phyloP scores from a whole-genome alignment of 148 eudicot genomes.

The Silene latifolia region DNA sequence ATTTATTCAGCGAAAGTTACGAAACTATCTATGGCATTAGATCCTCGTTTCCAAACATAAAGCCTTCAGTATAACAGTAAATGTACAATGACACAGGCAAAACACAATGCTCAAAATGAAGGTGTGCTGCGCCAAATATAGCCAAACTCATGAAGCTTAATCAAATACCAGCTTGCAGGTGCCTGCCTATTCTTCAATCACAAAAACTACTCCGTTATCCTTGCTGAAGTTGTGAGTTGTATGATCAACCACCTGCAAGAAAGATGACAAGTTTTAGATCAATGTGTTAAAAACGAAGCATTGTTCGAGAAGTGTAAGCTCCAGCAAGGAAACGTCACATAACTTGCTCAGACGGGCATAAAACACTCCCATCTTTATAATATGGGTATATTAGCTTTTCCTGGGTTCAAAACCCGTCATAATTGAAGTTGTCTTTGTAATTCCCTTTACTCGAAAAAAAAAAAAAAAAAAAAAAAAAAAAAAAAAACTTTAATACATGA shows the following conservation, averaged over 20 bases:
- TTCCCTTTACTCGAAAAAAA: no score
- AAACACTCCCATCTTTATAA: background rate
- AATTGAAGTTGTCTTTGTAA: no score
- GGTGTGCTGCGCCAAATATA: constrained; percentile 5
- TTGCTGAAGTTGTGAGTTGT: constrained; percentile 48
- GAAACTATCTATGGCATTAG: background rate
- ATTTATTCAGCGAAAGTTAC: background rate
- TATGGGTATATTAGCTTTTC: background rate
- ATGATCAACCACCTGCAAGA: constrained; percentile 68
- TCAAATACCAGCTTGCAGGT: constrained; percentile 3
- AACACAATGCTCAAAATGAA: background rate
- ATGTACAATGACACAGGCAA: background rate
- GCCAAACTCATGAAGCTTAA: constrained; percentile 9
- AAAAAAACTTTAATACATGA: no score
- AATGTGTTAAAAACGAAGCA: background rate
- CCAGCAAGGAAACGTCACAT: no score
- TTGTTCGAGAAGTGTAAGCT: background rate
- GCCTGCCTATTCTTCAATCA: constrained; percentile 38
- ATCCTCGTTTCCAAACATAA: background rate
- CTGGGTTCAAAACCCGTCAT: no score
- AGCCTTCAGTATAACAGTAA: background rate
- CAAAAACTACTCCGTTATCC: constrained; percentile 44
- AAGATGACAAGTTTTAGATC: background rate
- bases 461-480: no score
- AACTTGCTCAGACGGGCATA: background rate